These are phyloP conservation scores for Strobilomyces confusus DNA, from an alignment of 768 basidiomycete genomes.

Conservation along the genomic window DNA sequence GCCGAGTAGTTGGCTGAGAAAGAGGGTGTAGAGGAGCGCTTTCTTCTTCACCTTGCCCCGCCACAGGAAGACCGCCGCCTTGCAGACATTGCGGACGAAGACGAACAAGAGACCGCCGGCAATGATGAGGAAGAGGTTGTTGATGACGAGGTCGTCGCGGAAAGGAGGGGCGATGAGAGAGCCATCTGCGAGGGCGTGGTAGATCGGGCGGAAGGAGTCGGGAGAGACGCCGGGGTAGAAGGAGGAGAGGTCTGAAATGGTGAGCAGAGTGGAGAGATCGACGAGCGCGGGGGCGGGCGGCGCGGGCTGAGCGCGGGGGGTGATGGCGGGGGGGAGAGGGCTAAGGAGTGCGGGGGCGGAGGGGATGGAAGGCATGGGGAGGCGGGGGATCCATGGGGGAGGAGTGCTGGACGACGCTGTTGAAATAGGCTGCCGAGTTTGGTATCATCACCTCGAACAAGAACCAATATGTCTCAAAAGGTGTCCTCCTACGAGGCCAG, in stretches of 20 bases:
- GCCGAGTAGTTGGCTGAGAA: constrained; percentile 35
- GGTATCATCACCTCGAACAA: neutral
- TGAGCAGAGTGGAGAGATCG: neutral
- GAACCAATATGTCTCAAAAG: constrained; percentile 1
- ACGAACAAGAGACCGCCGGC: neutral
- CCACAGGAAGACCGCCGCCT: constrained; percentile 45
- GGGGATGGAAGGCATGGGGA: neutral
- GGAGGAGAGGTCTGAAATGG: neutral
- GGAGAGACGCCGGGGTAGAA: neutral
- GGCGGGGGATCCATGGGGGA: neutral
- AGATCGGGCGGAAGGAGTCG: neutral
- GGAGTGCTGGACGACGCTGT: neutral
- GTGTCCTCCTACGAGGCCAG: constrained; percentile 68
- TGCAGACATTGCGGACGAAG: constrained; percentile 4
- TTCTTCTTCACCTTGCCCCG: constrained; percentile 56
- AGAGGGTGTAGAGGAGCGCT: constrained; percentile 43
- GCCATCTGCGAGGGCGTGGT: neutral
- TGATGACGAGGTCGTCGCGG: neutral
- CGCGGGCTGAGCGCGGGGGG: neutral
- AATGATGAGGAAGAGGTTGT: neutral
- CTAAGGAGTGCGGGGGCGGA: neutral
- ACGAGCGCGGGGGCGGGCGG: neutral
- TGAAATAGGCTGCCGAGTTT: neutral
- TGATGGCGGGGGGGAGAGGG: neutral
- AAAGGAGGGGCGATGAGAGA: constrained; percentile 3